Base-by-base conservation (phyloP, 257 asterid species). In the Oldenlandia corymbosa region DNA sequence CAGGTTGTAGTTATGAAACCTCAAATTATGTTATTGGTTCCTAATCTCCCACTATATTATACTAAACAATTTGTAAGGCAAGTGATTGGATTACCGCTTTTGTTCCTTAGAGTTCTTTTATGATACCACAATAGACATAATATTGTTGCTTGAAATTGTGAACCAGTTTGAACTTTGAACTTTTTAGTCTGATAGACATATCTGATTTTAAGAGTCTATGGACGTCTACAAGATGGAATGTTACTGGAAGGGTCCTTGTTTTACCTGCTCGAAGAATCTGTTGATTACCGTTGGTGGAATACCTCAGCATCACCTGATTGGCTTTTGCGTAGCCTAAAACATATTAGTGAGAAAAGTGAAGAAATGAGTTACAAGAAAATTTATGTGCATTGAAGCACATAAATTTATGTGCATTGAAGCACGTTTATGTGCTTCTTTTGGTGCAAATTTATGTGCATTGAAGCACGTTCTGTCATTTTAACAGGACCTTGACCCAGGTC, bases 401-500 rank as follows among this genome's bases (percentile, higher is more conserved):
- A n/a, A n/a, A n/a, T n/a, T n/a, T n/a, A n/a, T n/a, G 5, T 49
- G 24, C n/a, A 17, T 26, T 41, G 45, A 13, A 60, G 47, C 58
- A 60, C 57, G 45, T 65, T 26, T n/a, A n/a, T n/a, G n/a, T n/a
- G n/a, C n/a, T n/a, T n/a, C n/a, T n/a, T n/a, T n/a, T n/a, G n/a
- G n/a, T n/a, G n/a, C n/a, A n/a, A n/a, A n/a, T n/a, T n/a, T n/a
- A n/a, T n/a, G 5, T 49, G 24, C n/a, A 17, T 26, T 41, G 45
- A 13, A 60, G 47, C 58, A 60, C 57, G 45, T 65, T 26, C 30
- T 61, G 67, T 51, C 31, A 63, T 49, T 65, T 42, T 66, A n/a
- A 59, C 81, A 93, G 99, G 95, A 87, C 75, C 82, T 77, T 58
- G 97, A 93, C 68, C 99, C 99, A 16, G 82, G 94, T 75, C 80